Base-by-base conservation (phyloP, 1,284 basidiomycete species). In the Pseudozyma sp. region DNA sequence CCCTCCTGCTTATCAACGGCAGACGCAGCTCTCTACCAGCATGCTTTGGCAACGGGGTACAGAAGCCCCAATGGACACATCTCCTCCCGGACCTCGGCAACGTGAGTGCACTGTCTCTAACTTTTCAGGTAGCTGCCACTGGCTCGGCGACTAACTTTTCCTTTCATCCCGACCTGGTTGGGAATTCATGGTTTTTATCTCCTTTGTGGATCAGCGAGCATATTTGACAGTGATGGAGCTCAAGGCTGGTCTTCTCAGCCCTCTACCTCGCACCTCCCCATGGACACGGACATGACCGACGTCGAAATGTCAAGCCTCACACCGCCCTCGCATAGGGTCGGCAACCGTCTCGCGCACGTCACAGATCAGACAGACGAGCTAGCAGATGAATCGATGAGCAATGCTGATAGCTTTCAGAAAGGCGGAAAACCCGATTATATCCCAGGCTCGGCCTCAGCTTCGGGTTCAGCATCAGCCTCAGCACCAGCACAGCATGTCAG, bases 51-150 rank as follows among this genome's bases (percentile, higher is more conserved):
- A 67, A 50, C 62, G 79, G 14, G 79, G 79, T 7, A 77, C 70
- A 14, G 75, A 81, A 49, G 77, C 79, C 35, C 79, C 79, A 5
- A 81, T 81, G 79, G 79, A 81, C 45, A 68, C 78, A 19, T 70
- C 77, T 0, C 75, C 72, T 18, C 62, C 74, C 1, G 77, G 77
- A 0, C 75, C 75, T 38, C 63, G 55, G 34, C 63, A 60, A 38
- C 64, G 77, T 78, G 56, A 42, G 76, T 75, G 12, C n/a, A 18
- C 11, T 7, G 14, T 36, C 35, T 11, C 7, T 18, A 2, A 9
- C 42, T 25, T 10, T 25, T 16, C 43, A 19, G 5, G n/a, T 13
- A 39, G n/a, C 36, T 31, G 25, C 25, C 6, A 31, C 3, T n/a
- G 6, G 3, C 25, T 31, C 25, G 25, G 25, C 25, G 25, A 31